phyloP scores from a whole-genome alignment of 768 basidiomycete species.

The Rhizopogon vesiculosus region DNA sequence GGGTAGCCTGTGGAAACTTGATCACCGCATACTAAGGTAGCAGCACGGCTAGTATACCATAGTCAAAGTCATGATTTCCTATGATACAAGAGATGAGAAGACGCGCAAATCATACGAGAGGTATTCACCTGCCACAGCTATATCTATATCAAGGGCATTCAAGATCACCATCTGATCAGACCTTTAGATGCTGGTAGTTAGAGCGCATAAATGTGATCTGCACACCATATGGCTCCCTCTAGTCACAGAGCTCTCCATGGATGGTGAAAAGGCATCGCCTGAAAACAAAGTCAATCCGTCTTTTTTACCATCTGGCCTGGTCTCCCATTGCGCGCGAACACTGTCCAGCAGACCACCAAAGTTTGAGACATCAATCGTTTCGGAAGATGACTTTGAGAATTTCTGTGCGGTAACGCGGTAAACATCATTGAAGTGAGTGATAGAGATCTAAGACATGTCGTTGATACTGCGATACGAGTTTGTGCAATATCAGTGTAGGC shows the following conservation, averaged over 20 bases:
- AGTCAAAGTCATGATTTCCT: slow-evolving; percentile 96
- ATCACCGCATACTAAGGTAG: not conserved
- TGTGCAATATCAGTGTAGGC: no score
- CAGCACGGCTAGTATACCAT: slow-evolving; percentile 42
- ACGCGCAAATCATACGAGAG: not conserved
- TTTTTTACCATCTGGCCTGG: slow-evolving; percentile 40
- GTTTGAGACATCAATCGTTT: slow-evolving; percentile 84
- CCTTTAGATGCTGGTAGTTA: not conserved
- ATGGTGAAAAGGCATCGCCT: slow-evolving; percentile 86
- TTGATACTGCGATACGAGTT: no score
- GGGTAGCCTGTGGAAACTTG: slow-evolving; percentile 47
- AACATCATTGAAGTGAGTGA: slow-evolving; percentile 80
- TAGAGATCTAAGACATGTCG: slow-evolving; percentile 36
- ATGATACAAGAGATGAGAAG: not conserved
- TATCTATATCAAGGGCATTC: slow-evolving; percentile 62
- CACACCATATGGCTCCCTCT: slow-evolving; percentile 88
- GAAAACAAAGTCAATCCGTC: slow-evolving; percentile 85
- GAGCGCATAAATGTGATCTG: not conserved
- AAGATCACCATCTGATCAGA: not conserved
- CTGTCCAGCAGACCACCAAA: slow-evolving; percentile 70
- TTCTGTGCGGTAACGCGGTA: slow-evolving; percentile 77
- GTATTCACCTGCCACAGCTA: slow-evolving; percentile 68
- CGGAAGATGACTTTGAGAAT: slow-evolving; percentile 40
- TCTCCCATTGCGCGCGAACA: slow-evolving; percentile 54
- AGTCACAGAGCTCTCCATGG: slow-evolving; percentile 82